Evolutionary conservation across 305 asterid species (phyloP).

Genomic region (Fraxinus ornus): DNA sequence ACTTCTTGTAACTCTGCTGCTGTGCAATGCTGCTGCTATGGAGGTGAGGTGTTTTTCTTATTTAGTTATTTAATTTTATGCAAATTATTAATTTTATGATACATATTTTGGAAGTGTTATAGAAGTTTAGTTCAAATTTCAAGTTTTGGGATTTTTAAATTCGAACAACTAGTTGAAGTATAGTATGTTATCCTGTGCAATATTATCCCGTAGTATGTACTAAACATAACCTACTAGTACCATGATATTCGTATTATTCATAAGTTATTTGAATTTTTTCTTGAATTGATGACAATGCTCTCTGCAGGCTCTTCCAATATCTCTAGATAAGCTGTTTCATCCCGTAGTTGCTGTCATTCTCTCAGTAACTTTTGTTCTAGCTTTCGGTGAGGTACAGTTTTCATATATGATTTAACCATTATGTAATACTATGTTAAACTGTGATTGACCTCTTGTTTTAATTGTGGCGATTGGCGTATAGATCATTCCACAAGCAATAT

Average conservation of each 20-base stretch:
- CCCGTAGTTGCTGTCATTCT: constrained; percentile 88
- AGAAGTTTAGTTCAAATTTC: not conserved
- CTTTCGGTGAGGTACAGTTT: constrained; percentile 87
- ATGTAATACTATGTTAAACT: not conserved
- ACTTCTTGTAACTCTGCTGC: constrained; percentile 87
- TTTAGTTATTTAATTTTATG: not conserved
- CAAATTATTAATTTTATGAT: not conserved
- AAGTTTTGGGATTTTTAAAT: not conserved
- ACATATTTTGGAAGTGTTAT: not conserved
- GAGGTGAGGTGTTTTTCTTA: constrained; percentile 53
- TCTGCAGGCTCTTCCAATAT: constrained; percentile 90
- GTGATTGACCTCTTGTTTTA: constrained; percentile 21
- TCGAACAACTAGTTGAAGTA: not conserved
- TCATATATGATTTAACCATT: constrained; percentile 1
- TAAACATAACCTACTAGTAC: not conserved
- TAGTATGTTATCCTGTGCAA: not conserved
- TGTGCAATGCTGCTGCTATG: constrained; percentile 95
- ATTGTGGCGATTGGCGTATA: constrained; percentile 24
- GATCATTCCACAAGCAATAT: constrained; percentile 92
- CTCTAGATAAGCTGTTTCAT: constrained; percentile 83
- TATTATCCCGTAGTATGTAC: not conserved
- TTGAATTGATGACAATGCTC: not conserved
- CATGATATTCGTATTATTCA: not conserved
- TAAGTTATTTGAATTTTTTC: not conserved
- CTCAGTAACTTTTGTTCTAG: constrained; percentile 90